These are phyloP conservation scores for Ilyonectria sp. DNA, from an alignment of 2,329 filamentous ascomycete genomes.

Conservation along the genomic window DNA sequence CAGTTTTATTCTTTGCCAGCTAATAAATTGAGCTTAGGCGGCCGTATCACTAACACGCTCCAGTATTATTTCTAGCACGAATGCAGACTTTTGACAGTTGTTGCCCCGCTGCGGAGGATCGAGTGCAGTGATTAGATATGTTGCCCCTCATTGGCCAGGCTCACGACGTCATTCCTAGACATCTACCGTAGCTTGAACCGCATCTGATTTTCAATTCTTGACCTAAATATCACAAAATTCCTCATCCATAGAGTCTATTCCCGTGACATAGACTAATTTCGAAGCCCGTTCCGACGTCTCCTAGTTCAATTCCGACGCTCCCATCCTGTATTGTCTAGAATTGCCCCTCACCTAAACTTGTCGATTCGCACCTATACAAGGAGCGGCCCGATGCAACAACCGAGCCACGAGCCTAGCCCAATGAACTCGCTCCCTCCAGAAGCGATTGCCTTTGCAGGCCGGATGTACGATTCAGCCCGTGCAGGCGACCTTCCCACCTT, in stretches of 20 bases:
- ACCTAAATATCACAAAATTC: too few species aligned
- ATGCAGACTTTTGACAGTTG: not conserved
- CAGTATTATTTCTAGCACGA: not conserved
- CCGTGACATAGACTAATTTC: not conserved
- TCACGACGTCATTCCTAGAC: slow-evolving; percentile 14
- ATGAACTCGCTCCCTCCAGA: slow-evolving; percentile 68
- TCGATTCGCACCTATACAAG: slow-evolving; percentile 22
- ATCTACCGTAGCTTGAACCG: not conserved
- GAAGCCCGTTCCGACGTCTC: too few species aligned
- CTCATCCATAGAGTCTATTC: too few species aligned
- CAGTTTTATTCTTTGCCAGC: not conserved
- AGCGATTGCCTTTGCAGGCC: slow-evolving; percentile 75
- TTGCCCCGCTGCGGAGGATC: slow-evolving; percentile 4
- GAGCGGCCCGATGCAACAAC: slow-evolving; percentile 35
- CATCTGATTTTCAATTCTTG: not conserved
- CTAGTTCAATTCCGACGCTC: not conserved
- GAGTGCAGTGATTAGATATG: not conserved
- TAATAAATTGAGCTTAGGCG: slow-evolving; percentile 7
- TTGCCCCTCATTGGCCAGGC: slow-evolving; percentile 20
- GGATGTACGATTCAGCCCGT: slow-evolving; percentile 78
- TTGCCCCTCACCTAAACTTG: not conserved
- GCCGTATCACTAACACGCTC: not conserved
- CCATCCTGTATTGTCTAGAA: not conserved
- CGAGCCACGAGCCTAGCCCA: slow-evolving; percentile 9
- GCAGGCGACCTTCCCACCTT: slow-evolving; percentile 71